Percentiles rank a stretch among this genome's conserved stretches.
Evolutionary conservation across 345 rosid species (phyloP).

Genomic region (Litchi chinensis): DNA sequence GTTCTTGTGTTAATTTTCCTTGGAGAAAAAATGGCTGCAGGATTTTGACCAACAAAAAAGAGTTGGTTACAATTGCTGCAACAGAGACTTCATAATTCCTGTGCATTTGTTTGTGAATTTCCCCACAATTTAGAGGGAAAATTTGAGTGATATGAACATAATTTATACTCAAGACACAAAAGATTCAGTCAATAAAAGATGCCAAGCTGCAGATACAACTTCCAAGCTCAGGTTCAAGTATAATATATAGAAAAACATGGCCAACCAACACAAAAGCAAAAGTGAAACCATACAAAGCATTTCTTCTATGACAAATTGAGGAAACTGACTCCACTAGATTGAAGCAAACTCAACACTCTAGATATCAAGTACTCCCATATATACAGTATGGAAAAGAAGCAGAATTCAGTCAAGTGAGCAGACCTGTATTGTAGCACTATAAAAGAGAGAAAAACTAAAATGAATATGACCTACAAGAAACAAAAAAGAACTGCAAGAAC

Average conservation of each 20-base stretch:
- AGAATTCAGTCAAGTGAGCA: constrained; percentile 41
- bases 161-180: background rate
- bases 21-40: background rate
- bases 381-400: constrained; percentile 61
- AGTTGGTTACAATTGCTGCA: too few species aligned
- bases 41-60: background rate
- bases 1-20: background rate
- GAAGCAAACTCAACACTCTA: constrained; percentile 50
- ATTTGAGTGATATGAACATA: background rate
- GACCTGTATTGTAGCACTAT: constrained; percentile 33
- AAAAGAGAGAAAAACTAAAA: constrained; percentile 28
- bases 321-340: constrained; percentile 31
- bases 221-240: constrained; percentile 18
- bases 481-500: constrained; percentile 24
- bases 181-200: background rate
- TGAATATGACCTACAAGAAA: constrained; percentile 36
- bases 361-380: constrained; percentile 51
- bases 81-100: too few species aligned
- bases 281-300: constrained; percentile 28
- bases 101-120: too few species aligned
- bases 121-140: background rate
- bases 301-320: constrained; percentile 21
- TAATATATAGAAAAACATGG: constrained; percentile 6
- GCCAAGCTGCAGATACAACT: constrained; percentile 12
- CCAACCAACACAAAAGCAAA: constrained; percentile 17